Evolutionary conservation across 306 rosid genomes (phyloP), one percentile per base, ranked within the genome.

Genomic region (Cucurbita maxima): DNA sequence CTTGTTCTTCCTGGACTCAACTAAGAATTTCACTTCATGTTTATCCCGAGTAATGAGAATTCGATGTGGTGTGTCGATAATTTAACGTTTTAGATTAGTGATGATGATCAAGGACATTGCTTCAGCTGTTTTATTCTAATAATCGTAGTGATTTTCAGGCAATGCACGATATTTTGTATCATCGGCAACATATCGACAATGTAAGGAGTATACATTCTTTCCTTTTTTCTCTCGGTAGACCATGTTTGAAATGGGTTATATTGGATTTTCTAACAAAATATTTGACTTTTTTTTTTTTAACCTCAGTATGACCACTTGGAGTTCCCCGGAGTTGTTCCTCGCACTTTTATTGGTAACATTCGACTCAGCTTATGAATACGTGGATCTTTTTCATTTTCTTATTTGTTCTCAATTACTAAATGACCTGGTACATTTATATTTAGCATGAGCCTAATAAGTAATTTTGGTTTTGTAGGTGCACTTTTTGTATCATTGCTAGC

Each of bases 261-360:
- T 34, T 51, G 20, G 19, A 54, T 15, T 43, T 74, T 58, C 45
- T 74, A 22, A 25, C 30, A 4, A 19, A 57, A 44, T 81, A 16
- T 53, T 77, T 74, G 30, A 43, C 8, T 54, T 77, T 78, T 18
- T 13, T n/a, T 5, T 18, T 51, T 40, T 66, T 3, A 15, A 72
- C 67, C 51, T 63, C 63, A 93, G 96, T 93, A 90, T 81, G 98
- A 93, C 83, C 98, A 93, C 84, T 77, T 90, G 84, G 98, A 88
- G 79, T 93, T 93, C 55, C 89, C 97, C 13, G 97, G 97, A 6
- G 97, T 90, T 22, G 97, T 90, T 83, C 92, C 97, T 80, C 96
- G 97, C 67, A 88, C 96, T 68, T 88, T 93, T 72, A 73, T 88
- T 3, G 98, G 98, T 90, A 84, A 70, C 83, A 54, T 76, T 81